Evolutionary conservation across 2,329 filamentous ascomycete species (phyloP).

Genomic region (Xylariales sp.): DNA sequence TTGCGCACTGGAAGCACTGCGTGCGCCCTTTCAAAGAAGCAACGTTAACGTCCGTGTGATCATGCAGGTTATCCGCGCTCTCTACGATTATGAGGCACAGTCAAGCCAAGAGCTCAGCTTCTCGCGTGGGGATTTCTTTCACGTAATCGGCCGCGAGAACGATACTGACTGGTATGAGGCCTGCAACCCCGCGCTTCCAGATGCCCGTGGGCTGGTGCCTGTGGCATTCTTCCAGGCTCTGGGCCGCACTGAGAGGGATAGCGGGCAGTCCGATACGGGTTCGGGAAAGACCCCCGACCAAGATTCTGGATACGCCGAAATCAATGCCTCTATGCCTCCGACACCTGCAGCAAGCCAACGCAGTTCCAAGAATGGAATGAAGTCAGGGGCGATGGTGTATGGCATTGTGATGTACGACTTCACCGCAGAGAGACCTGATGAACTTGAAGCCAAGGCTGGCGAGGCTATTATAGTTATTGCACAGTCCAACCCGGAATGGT

Average conservation of each 20-base stretch:
- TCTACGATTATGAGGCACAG: constrained; percentile 85
- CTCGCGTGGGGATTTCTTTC: constrained; percentile 93
- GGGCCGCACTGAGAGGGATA: constrained; percentile 88
- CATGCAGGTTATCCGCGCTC: constrained; percentile 84
- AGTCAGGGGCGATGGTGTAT: constrained; percentile 82
- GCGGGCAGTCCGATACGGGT: constrained; percentile 62
- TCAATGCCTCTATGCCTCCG: constrained; percentile 23
- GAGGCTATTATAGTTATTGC: constrained; percentile 98
- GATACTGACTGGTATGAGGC: constrained; percentile 97
- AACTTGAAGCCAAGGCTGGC: constrained; percentile 89
- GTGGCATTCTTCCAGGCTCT: constrained; percentile 91
- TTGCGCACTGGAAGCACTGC: not conserved
- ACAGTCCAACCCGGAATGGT: constrained; percentile 98
- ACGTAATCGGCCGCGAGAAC: constrained; percentile 94
- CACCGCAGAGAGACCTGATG: constrained; percentile 89
- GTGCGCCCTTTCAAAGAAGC: not conserved
- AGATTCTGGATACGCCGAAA: constrained; percentile 85
- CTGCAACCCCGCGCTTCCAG: constrained; percentile 86
- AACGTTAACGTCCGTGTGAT: constrained; percentile 15
- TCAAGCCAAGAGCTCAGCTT: constrained; percentile 80
- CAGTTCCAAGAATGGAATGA: constrained; percentile 46
- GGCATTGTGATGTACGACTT: constrained; percentile 98
- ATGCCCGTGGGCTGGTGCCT: constrained; percentile 85
- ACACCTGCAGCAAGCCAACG: constrained; percentile 37
- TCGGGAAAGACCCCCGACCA: constrained; percentile 66